A percentile compares a stretch with the other conserved stretches of the same genome.
phyloP scores from a whole-genome alignment of 2,329 filamentous ascomycete species.

The Capronia americana region DNA sequence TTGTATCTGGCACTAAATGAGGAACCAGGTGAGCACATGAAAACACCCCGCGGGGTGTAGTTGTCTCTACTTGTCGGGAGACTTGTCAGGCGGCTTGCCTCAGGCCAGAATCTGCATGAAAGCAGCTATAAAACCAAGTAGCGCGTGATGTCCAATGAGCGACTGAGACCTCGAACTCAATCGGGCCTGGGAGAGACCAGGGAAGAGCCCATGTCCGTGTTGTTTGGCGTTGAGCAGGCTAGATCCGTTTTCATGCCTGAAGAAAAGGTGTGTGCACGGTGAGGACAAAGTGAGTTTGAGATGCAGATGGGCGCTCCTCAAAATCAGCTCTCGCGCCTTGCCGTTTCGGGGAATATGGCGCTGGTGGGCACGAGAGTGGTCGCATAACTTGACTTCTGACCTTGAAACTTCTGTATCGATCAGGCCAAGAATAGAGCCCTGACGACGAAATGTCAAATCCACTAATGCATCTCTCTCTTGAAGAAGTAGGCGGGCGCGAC shows the following conservation, averaged over 20 bases:
- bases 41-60: not conserved
- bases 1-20: not conserved
- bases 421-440: not conserved
- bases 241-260: not conserved
- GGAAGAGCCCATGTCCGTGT: not conserved
- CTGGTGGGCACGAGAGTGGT: not conserved
- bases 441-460: not conserved
- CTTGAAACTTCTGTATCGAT: not conserved
- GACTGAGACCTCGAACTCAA: not conserved
- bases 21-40: not conserved
- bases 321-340: not conserved
- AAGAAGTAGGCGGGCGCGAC: not conserved
- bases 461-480: not conserved
- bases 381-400: not conserved
- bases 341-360: not conserved
- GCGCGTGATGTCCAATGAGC: not conserved
- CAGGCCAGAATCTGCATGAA: not conserved
- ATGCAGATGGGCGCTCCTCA: not conserved
- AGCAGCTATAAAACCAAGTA: not conserved
- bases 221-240: not conserved
- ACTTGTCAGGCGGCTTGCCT: not conserved
- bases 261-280: not conserved
- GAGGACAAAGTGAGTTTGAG: not conserved
- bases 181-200: not conserved
- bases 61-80: not conserved